These are phyloP conservation scores for Sugiyamaella neomexicana DNA, from an alignment of 1,139 yeast species.

Conservation along the genomic window DNA sequence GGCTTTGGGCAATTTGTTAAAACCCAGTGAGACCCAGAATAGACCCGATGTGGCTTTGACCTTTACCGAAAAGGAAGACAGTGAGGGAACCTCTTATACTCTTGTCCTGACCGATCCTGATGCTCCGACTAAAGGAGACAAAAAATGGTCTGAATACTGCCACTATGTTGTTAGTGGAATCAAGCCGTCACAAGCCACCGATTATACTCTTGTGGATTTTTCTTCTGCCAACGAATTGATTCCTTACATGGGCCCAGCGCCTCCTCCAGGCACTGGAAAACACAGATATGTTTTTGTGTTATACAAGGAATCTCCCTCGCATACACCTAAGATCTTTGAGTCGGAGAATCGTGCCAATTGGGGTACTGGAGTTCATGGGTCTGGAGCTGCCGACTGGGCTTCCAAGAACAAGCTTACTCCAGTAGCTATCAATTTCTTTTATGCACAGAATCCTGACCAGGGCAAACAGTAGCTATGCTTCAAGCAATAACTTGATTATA, in stretches of 20 bases:
- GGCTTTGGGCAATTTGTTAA: slow-evolving; percentile 74
- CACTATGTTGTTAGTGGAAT: slow-evolving; percentile 75
- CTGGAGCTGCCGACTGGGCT: slow-evolving; percentile 78
- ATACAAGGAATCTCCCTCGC: slow-evolving; percentile 53
- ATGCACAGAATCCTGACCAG: slow-evolving; percentile 62
- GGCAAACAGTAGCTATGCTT: slow-evolving; percentile 12
- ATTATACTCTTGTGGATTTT: slow-evolving; percentile 39
- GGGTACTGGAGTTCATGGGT: slow-evolving; percentile 79
- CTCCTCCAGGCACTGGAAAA: slow-evolving; percentile 77
- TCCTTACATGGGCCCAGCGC: slow-evolving; percentile 76
- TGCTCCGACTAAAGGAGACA: slow-evolving; percentile 81
- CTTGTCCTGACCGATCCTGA: slow-evolving; percentile 88
- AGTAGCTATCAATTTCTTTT: slow-evolving; percentile 76
- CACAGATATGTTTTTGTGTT: slow-evolving; percentile 79
- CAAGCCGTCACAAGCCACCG: slow-evolving; percentile 47
- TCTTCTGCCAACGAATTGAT: slow-evolving; percentile 39
- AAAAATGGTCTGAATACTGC: slow-evolving; percentile 84
- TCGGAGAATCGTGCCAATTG: slow-evolving; percentile 71
- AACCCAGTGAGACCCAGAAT: slow-evolving; percentile 63
- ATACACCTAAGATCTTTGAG: slow-evolving; percentile 37
- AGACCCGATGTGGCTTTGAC: slow-evolving; percentile 69
- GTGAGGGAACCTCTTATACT: slow-evolving; percentile 52
- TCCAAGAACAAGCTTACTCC: slow-evolving; percentile 61
- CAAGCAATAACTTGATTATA: too few species aligned
- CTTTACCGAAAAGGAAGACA: slow-evolving; percentile 43